phyloP scores from a whole-genome alignment of 108 stramenopile species.

The Nannochloropsis salina region DNA sequence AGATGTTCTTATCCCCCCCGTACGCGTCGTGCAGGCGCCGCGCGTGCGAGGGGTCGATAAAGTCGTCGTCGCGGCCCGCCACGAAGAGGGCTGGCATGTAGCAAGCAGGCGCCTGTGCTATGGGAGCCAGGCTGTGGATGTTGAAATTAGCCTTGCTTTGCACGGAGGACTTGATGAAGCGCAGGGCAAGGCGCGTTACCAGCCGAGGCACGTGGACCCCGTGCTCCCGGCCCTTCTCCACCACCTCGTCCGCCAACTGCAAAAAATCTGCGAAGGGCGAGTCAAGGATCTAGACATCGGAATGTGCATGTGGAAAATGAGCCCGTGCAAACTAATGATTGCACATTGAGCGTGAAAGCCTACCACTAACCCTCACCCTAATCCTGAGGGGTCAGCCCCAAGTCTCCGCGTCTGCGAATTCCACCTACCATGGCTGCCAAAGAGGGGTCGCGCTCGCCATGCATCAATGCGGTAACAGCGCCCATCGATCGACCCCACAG shows the following conservation, averaged over 20 bases:
- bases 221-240: slow-evolving; percentile 78
- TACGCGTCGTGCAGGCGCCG: slow-evolving; percentile 74
- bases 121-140: slow-evolving; percentile 50
- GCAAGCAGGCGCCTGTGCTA: slow-evolving; percentile 31
- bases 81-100: slow-evolving; percentile 92
- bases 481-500: slow-evolving; percentile 99
- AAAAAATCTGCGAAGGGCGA: slow-evolving; percentile 87
- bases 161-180: slow-evolving; percentile 74
- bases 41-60: slow-evolving; percentile 77
- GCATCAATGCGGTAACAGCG: slow-evolving; percentile 95
- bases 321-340: too few relatives aligned
- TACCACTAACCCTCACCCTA: too few relatives aligned
- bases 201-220: slow-evolving; percentile 71
- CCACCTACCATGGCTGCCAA: slow-evolving; percentile 54
- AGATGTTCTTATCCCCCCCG: slow-evolving; percentile 93
- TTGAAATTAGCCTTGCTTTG: slow-evolving; percentile 83
- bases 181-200: slow-evolving; percentile 66
- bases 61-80: slow-evolving; percentile 86
- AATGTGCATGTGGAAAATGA: too few relatives aligned
- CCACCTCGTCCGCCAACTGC: slow-evolving; percentile 88
- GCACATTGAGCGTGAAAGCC: too few relatives aligned
- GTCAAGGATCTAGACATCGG: slow-evolving; percentile 70
- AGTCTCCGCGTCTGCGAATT: too few relatives aligned
- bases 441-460: slow-evolving; percentile 90
- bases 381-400: too few relatives aligned